These are phyloP conservation scores for Staphylotrichum tortipilum DNA, from an alignment of 495 filamentous ascomycete species.

Conservation along the genomic window DNA sequence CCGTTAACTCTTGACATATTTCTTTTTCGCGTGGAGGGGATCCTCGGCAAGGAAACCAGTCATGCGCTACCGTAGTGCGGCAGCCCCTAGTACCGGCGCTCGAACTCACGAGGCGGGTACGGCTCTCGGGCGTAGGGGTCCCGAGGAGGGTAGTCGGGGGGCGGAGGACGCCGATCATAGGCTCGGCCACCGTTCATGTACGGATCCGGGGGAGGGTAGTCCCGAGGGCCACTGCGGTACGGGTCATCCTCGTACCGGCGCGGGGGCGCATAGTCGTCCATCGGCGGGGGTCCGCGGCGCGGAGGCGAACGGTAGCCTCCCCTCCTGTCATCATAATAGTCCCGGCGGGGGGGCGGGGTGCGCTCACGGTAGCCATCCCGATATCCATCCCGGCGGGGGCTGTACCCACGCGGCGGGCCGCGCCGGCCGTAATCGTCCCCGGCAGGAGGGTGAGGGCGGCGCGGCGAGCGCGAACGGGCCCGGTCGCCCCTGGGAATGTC, in stretches of 20 bases:
- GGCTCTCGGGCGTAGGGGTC: conserved; percentile 43
- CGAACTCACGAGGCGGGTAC: conserved; percentile 40
- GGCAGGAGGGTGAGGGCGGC: conserved; percentile 53
- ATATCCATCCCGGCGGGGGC: conserved; percentile 43
- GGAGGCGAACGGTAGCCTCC: conserved; percentile 67
- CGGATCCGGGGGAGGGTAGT: conserved; percentile 51
- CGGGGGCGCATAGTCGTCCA: conserved; percentile 69
- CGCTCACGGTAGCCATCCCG: conserved; percentile 77
- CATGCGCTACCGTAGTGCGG: too few relatives aligned
- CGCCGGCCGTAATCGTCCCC: conserved; percentile 70
- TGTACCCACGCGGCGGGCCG: conserved; percentile 70
- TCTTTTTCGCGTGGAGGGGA: not conserved
- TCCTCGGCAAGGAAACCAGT: not conserved
- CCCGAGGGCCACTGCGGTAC: conserved; percentile 42
- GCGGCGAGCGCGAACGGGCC: conserved; percentile 61
- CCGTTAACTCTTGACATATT: too few relatives aligned
- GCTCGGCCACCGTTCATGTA: conserved; percentile 57
- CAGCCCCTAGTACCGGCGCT: conserved; percentile 38
- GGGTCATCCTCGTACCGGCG: conserved; percentile 52
- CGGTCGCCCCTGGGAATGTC: conserved; percentile 62
- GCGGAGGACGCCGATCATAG: conserved; percentile 52
- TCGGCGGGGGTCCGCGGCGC: conserved; percentile 54
- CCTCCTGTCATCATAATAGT: conserved; percentile 76
- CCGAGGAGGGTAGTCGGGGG: conserved; percentile 43
- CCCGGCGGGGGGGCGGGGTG: conserved; percentile 56